Conservation (phyloP, 2,329 filamentous ascomycete species). For the Chrysoporthe puriensis region DNA sequence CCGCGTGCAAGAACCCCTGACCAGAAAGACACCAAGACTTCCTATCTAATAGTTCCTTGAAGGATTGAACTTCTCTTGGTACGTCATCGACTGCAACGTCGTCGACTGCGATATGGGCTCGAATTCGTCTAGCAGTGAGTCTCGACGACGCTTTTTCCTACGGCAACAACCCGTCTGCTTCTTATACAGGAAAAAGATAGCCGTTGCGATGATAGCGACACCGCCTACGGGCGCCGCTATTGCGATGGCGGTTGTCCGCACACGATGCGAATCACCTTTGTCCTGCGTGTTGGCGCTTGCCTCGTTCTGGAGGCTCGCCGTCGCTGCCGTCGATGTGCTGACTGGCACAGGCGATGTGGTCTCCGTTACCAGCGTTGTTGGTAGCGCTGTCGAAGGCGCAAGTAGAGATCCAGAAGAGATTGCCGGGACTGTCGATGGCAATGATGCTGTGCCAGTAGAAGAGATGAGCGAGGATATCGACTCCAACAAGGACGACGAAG, state of each 20-base stretch:
- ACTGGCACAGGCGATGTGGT: neutral
- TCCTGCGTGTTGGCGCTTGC: neutral
- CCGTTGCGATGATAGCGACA: slow-evolving; percentile 15
- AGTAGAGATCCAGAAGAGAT: neutral
- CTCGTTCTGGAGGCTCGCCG: slow-evolving; percentile 11
- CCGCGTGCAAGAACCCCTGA: neutral
- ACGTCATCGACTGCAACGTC: neutral
- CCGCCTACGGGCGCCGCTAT: slow-evolving; percentile 24
- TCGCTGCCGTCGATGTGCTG: neutral
- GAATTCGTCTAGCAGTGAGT: slow-evolving; percentile 20
- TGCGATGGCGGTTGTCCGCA: slow-evolving; percentile 21
- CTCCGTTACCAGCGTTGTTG: slow-evolving; percentile 1
- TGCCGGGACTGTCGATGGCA: neutral
- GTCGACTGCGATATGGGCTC: slow-evolving; percentile 17
- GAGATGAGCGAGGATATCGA: slow-evolving; percentile 25
- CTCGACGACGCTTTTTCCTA: slow-evolving; percentile 9
- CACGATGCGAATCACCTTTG: slow-evolving; percentile 9
- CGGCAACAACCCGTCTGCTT: slow-evolving; percentile 25
- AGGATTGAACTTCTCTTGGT: slow-evolving; percentile 26
- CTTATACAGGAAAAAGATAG: slow-evolving; percentile 19
- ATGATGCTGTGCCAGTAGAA: slow-evolving; percentile 13
- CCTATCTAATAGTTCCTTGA: slow-evolving; percentile 22
- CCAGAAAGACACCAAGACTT: neutral
- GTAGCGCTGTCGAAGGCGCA: neutral
- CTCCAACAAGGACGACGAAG: slow-evolving; percentile 19